Percentiles rank a stretch among this genome's conserved stretches.
Conservation (phyloP, 768 basidiomycete species). For the Astraeus odoratus region DNA sequence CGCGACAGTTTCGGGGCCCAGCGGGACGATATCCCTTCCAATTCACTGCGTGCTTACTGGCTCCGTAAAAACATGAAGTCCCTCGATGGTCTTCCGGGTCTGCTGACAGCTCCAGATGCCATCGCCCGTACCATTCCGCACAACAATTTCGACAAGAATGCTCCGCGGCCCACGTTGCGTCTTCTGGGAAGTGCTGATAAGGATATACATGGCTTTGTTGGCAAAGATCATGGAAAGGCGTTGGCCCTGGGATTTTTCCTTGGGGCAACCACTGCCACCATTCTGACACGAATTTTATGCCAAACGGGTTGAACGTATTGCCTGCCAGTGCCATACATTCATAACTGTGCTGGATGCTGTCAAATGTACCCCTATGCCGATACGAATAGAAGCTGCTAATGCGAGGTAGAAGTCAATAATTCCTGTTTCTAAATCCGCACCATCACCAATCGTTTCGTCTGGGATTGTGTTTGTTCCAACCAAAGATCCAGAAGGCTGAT, state of each 20-base stretch:
- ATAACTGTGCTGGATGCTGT: background rate
- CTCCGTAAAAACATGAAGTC: constrained; percentile 39
- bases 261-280: constrained; percentile 8
- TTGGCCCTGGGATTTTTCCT: constrained; percentile 15
- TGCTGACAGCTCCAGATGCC: constrained; percentile 25
- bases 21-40: constrained; percentile 3
- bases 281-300: constrained; percentile 6
- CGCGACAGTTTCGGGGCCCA: constrained; percentile 4
- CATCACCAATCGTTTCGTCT: too few relatives aligned
- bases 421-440: too few relatives aligned
- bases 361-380: too few relatives aligned
- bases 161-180: constrained; percentile 8
- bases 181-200: background rate
- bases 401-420: too few relatives aligned
- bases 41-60: constrained; percentile 52
- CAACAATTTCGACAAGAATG: constrained; percentile 15
- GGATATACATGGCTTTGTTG: background rate
- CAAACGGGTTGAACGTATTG: background rate
- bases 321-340: background rate
- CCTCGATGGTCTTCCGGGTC: constrained; percentile 53
- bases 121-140: constrained; percentile 6
- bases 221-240: constrained; percentile 6
- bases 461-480: too few relatives aligned
- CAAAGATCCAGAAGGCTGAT: too few relatives aligned
- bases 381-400: too few relatives aligned